Base-by-base conservation (phyloP, 768 basidiomycete species). In the Boletus subcaerulescens region DNA sequence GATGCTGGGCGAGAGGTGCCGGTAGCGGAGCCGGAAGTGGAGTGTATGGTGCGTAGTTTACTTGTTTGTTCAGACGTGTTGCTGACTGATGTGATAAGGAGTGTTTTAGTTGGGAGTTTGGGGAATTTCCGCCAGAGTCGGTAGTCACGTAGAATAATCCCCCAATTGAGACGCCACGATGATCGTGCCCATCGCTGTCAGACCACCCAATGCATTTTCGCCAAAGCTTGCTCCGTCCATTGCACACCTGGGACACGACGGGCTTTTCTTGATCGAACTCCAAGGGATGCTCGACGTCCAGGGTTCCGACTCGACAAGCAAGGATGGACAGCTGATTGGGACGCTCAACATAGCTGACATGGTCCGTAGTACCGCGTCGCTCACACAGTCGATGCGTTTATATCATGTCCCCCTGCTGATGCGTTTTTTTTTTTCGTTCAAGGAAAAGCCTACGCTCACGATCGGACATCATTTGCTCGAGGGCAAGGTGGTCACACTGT, bases 391-490 rank as follows among this genome's bases (percentile, higher is more conserved):
- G 26, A 26, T 26, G 26, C 4, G 24, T 24, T 22, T 22, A 22
- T 22, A 32, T 32, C 11, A 33, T 14, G 33, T 35, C 14, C 12
- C 22, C 3, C 14, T n/a, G 38, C 14, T 39, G 17, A 15, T n/a
- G 14, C 6, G 38, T 39, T 2, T 22, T 22, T 22, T 22, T 22
- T 22, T 22, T 8, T 39, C n/a, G 9, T 6, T 15, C 32, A 26
- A 62, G 91, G 85, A 82, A 58, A 90, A 86, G 60, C 85, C 91
- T 4, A 92, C 85, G 3, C 77, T 98, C 7, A 70, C 78, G 50
- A 89, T 98, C 55, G 94, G 94, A 13, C 86, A 95, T 71, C 93
- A 97, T 64, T 77, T 94, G 31, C 83, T 98, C 5, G 95, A 98
- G 65, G 94, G 94, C 50, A 91, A 89, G 66, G 77, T 96, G 56